phyloP scores from a whole-genome alignment of 495 filamentous ascomycete genomes.

The Acidiella bohemica region DNA sequence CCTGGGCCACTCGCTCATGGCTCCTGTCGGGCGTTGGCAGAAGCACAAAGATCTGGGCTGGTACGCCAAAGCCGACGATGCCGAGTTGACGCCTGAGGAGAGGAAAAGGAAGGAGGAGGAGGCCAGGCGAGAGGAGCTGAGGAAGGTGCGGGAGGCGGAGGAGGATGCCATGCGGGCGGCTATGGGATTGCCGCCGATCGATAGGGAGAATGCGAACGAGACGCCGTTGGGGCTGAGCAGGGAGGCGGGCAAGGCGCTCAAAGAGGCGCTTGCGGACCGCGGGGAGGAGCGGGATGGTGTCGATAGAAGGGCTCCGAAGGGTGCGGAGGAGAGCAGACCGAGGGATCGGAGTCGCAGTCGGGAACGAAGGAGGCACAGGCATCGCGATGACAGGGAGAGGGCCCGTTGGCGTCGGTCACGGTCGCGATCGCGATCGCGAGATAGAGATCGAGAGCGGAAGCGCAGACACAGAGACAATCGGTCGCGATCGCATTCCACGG shows the following conservation, averaged over 20 bases:
- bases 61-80: constrained; percentile 70
- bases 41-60: constrained; percentile 73
- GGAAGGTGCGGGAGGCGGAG: constrained; percentile 78
- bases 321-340: not conserved
- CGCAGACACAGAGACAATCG: constrained; percentile 4
- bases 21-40: constrained; percentile 91
- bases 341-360: constrained; percentile 7
- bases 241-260: constrained; percentile 23
- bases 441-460: constrained; percentile 5
- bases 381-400: constrained; percentile 3
- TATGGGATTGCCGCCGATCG: constrained; percentile 58
- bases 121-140: constrained; percentile 58
- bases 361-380: constrained; percentile 4
- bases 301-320: constrained; percentile 2
- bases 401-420: constrained; percentile 1
- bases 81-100: constrained; percentile 47
- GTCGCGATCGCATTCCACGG: constrained; percentile 7
- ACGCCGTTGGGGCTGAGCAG: constrained; percentile 23
- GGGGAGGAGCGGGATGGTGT: constrained; percentile 14
- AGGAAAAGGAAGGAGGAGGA: constrained; percentile 33
- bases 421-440: constrained; percentile 16
- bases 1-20: constrained; percentile 89
- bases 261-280: constrained; percentile 19
- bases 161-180: constrained; percentile 77
- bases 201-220: constrained; percentile 25